phyloP scores from a whole-genome alignment of 139 green algal species.

The Chlorella sp. region DNA sequence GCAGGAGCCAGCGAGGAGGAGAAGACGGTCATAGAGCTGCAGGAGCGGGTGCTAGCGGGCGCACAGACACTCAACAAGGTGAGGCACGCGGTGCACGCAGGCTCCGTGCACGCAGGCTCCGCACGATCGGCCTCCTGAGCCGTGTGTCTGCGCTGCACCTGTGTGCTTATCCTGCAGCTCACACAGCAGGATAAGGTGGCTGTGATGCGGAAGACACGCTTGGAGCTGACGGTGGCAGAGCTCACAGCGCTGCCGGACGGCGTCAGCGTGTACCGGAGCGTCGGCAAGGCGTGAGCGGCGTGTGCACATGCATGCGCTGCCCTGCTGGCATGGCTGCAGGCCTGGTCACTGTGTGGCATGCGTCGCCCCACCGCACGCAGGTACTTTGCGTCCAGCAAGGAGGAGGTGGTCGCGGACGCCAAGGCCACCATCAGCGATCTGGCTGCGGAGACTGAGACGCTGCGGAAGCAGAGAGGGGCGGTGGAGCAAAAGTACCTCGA shows the following conservation, averaged over 20 bases:
- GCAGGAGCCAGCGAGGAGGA: constrained; percentile 14
- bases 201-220: constrained; percentile 4
- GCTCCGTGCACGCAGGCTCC: no score
- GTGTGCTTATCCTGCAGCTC: not conserved
- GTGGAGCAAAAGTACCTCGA: not conserved
- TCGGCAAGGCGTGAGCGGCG: constrained; percentile 38
- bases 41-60: constrained; percentile 15
- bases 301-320: no score
- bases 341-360: not conserved
- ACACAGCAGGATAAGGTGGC: not conserved
- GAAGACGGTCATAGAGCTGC: constrained; percentile 12
- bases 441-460: not conserved
- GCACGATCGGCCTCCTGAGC: no score
- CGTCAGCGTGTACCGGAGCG: constrained; percentile 18
- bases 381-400: not conserved
- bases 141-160: not conserved
- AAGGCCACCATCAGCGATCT: not conserved
- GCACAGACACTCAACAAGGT: not conserved
- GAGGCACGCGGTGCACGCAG: no score
- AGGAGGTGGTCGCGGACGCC: not conserved
- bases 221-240: constrained; percentile 21
- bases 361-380: not conserved
- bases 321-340: not conserved
- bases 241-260: constrained; percentile 20
- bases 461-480: not conserved